Percentiles rank a stretch among this genome's conserved stretches.
phyloP scores from a whole-genome alignment of 2,329 filamentous ascomycete genomes.

The Paecilomyces variotii region DNA sequence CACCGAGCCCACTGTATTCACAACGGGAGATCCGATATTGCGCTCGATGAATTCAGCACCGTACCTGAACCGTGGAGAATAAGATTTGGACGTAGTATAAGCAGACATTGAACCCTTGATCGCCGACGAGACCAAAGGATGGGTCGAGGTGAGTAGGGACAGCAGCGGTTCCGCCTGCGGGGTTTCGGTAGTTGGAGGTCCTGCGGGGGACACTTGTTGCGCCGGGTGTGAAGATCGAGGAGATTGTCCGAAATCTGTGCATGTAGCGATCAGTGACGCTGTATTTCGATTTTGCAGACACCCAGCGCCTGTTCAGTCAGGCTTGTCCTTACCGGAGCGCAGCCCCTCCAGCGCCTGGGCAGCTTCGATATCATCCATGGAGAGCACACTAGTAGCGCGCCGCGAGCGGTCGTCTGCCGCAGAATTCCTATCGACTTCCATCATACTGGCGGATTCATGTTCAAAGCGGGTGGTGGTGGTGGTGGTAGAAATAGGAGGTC shows the following conservation, averaged over 20 bases:
- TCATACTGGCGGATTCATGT: constrained; percentile 23
- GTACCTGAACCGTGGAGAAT: constrained; percentile 81
- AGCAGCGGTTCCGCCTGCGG: constrained; percentile 69
- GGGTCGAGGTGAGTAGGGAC: constrained; percentile 77
- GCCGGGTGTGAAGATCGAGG: constrained; percentile 39
- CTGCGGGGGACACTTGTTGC: constrained; percentile 25
- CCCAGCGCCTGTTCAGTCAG: neutral
- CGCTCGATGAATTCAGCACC: constrained; percentile 86
- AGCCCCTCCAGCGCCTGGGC: constrained; percentile 70
- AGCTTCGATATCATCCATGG: constrained; percentile 48
- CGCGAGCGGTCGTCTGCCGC: constrained; percentile 31
- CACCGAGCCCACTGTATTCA: constrained; percentile 77
- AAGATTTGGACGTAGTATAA: constrained; percentile 82
- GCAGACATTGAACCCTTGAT: constrained; percentile 78
- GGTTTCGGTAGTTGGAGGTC: constrained; percentile 28
- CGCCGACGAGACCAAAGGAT: constrained; percentile 76
- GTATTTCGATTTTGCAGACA: constrained; percentile 7
- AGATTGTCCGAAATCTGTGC: constrained; percentile 58
- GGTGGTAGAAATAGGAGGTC: neutral
- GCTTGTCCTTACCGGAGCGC: constrained; percentile 53
- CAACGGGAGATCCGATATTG: constrained; percentile 71
- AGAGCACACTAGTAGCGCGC: constrained; percentile 39
- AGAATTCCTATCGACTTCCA: constrained; percentile 31
- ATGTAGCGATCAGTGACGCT: constrained; percentile 3
- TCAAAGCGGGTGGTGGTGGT: constrained; percentile 7